phyloP scores from a whole-genome alignment of 495 filamentous ascomycete species.

The Neurospora sp. region DNA sequence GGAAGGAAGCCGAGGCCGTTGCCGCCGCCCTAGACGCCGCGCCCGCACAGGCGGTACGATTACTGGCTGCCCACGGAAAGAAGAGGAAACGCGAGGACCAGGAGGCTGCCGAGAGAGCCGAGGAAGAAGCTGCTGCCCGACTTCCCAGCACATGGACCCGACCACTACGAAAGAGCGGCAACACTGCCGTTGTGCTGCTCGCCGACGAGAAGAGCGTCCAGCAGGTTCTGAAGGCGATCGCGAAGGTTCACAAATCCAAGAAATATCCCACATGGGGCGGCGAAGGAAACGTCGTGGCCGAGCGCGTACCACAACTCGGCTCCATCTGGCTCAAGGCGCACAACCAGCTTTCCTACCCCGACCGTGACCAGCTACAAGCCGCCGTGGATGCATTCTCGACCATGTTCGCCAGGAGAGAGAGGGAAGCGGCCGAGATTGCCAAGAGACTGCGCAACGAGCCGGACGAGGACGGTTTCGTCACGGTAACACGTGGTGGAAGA shows the following conservation, averaged over 20 bases:
- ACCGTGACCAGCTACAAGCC: constrained; percentile 49
- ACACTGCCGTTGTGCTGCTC: constrained; percentile 70
- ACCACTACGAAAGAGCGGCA: constrained; percentile 59
- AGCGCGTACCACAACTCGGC: constrained; percentile 48
- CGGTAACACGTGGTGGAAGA: constrained; percentile 71
- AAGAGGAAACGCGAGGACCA: constrained; percentile 58
- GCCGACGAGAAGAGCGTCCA: constrained; percentile 70
- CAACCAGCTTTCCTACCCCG: constrained; percentile 60
- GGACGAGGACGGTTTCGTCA: constrained; percentile 93
- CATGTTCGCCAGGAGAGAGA: constrained; percentile 55
- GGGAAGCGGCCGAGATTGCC: constrained; percentile 51
- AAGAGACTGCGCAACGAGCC: constrained; percentile 60
- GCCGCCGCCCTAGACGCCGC: constrained; percentile 12
- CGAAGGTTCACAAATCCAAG: constrained; percentile 48
- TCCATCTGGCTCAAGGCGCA: constrained; percentile 51
- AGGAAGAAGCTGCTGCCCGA: constrained; percentile 39
- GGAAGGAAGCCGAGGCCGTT: constrained; percentile 14
- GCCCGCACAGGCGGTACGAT: constrained; percentile 30
- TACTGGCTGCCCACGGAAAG: constrained; percentile 41
- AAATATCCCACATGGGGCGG: constrained; percentile 56
- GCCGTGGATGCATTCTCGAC: constrained; percentile 77
- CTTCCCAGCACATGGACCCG: constrained; percentile 68
- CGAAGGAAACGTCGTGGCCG: constrained; percentile 31
- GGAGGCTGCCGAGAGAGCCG: constrained; percentile 40
- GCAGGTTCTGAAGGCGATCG: constrained; percentile 60